A percentile compares a stretch with the other conserved stretches of the same genome.
Conservation (phyloP, 2,329 filamentous ascomycete genomes). For the Fusarium dimerum region DNA sequence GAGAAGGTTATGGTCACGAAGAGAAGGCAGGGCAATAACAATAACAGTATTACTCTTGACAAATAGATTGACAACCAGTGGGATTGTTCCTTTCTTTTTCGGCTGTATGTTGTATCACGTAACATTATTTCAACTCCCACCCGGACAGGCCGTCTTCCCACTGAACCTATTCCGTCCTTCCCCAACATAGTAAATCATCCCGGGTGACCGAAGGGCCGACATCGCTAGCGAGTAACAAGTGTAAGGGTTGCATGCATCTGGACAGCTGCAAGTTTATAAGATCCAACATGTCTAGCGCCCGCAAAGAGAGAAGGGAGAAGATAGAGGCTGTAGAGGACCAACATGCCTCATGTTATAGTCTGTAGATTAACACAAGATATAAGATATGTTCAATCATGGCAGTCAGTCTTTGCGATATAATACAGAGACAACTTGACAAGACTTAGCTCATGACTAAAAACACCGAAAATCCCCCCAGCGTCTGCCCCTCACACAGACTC, state of each 20-base stretch:
- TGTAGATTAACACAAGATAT: no score
- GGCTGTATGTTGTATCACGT: no score
- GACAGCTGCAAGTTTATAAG: neutral
- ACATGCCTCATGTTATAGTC: no score
- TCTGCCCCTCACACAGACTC: no score
- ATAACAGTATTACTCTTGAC: no score
- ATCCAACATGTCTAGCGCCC: neutral
- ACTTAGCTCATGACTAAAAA: neutral
- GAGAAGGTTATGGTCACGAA: no score
- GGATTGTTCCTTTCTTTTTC: no score
- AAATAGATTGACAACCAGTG: no score
- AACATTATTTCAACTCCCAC: no score
- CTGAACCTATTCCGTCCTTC: neutral
- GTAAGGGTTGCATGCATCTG: neutral
- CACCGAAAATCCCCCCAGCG: neutral
- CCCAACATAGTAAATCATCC: neutral
- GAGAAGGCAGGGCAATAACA: no score
- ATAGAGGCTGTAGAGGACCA: neutral
- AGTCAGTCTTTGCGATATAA: no score
- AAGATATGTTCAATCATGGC: no score
- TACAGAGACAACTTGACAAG: neutral
- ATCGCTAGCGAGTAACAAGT: neutral
- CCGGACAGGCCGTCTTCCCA: neutral
- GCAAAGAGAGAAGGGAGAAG: neutral
- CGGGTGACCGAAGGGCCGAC: neutral